Evolutionary conservation across 1,284 basidiomycete genomes (phyloP).

Genomic region (Pulveroboletus ridleyi): DNA sequence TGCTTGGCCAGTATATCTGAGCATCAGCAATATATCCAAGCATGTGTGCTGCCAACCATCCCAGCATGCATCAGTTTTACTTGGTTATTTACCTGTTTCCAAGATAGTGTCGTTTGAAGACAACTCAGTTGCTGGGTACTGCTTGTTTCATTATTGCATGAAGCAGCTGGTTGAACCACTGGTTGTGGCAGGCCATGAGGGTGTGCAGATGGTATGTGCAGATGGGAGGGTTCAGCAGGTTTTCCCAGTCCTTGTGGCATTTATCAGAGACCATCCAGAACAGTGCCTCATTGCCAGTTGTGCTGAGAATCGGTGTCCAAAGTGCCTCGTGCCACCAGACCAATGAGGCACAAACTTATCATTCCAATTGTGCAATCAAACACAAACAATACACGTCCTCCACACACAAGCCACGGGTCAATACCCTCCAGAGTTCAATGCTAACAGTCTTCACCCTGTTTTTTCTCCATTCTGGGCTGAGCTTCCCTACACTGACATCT

Average conservation of each 20-base stretch:
- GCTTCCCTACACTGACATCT: background rate
- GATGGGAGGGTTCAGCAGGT: slow-evolving; percentile 24
- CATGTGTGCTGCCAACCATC: slow-evolving; percentile 12
- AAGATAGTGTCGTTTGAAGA: slow-evolving; percentile 20
- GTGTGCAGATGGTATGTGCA: slow-evolving; percentile 20
- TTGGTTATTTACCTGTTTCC: slow-evolving; percentile 30
- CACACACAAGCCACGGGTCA: background rate
- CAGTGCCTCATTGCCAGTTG: slow-evolving; percentile 25
- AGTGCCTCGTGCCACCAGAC: background rate
- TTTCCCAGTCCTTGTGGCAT: slow-evolving; percentile 18
- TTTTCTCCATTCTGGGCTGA: background rate
- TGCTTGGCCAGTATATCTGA: slow-evolving; percentile 32
- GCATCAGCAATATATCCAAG: slow-evolving; percentile 30
- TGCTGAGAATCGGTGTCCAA: slow-evolving; percentile 21
- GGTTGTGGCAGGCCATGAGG: rapidly evolving
- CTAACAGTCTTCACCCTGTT: rapidly evolving
- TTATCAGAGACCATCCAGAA: slow-evolving; percentile 13
- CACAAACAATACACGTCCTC: background rate
- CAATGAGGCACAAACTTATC: rapidly evolving
- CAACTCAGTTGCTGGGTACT: slow-evolving; percentile 9
- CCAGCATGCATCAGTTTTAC: slow-evolving; percentile 14
- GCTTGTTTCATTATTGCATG: slow-evolving; percentile 38
- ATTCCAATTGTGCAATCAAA: background rate
- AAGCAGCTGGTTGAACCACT: slow-evolving; percentile 18
- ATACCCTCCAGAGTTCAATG: background rate